phyloP scores from a whole-genome alignment of 345 rosid genomes.

The Lepidium didymum region DNA sequence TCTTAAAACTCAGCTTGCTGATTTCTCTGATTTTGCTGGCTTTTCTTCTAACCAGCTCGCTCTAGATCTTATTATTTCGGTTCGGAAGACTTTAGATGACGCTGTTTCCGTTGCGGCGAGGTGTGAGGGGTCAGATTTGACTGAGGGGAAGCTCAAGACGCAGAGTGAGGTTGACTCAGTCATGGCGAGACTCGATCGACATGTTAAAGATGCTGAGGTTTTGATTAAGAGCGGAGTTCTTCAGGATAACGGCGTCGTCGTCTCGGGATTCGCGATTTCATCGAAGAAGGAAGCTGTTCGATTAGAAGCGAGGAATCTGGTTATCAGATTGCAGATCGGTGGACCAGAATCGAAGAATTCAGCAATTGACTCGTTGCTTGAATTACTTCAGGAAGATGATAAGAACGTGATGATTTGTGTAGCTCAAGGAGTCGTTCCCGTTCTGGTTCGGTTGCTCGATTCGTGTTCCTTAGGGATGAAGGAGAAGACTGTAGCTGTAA shows the following conservation, averaged over 20 bases:
- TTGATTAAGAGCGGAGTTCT: conserved; percentile 57
- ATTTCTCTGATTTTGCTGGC: conserved; percentile 45
- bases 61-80: conserved; percentile 48
- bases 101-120: conserved; percentile 43
- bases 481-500: conserved; percentile 66
- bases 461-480: conserved; percentile 51
- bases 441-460: conserved; percentile 61
- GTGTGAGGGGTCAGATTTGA: conserved; percentile 41
- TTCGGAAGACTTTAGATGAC: conserved; percentile 42
- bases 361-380: conserved; percentile 62
- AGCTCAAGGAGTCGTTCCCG: conserved; percentile 84
- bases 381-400: conserved; percentile 53
- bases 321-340: conserved; percentile 81
- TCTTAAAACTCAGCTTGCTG: conserved; percentile 61
- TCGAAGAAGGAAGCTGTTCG: conserved; percentile 68
- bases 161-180: conserved; percentile 84
- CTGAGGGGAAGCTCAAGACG: conserved; percentile 75
- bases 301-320: conserved; percentile 56
- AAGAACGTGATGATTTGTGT: conserved; percentile 87
- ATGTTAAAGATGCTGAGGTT: conserved; percentile 58
- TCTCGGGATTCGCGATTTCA: conserved; percentile 20
- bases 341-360: conserved; percentile 55
- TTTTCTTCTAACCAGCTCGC: conserved; percentile 43
- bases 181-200: conserved; percentile 58
- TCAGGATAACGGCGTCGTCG: conserved; percentile 26